Percentiles rank a stretch among this genome's conserved stretches.
Conservation (phyloP, 2,329 filamentous ascomycete genomes). For the Aspergillus puulaauensis region DNA sequence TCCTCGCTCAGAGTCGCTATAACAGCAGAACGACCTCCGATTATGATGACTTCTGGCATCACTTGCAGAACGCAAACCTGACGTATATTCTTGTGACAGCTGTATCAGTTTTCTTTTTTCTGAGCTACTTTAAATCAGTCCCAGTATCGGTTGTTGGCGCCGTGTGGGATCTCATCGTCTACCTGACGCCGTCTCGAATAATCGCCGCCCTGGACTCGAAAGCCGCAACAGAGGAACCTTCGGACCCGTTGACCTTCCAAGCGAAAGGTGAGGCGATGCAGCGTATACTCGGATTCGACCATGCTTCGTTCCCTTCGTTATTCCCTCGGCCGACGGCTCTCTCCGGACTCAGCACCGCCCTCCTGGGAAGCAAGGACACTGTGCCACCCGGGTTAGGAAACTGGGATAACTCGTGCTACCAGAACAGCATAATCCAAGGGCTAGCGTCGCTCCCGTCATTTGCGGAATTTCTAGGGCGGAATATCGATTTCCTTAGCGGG, state of each 20-base stretch:
- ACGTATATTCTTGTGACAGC: constrained; percentile 29
- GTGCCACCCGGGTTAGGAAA: constrained; percentile 72
- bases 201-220: constrained; percentile 52
- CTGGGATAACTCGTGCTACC: constrained; percentile 93
- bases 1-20: constrained; percentile 30
- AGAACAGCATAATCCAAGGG: constrained; percentile 90
- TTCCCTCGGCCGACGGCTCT: constrained; percentile 57
- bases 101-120: constrained; percentile 28
- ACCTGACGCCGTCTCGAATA: constrained; percentile 39
- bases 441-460: constrained; percentile 74
- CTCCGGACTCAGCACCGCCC: constrained; percentile 52
- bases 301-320: constrained; percentile 58
- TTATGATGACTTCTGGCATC: constrained; percentile 33
- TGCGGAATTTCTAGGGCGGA: constrained; percentile 61
- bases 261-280: constrained; percentile 66
- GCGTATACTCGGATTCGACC: constrained; percentile 62
- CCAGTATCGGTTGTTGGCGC: constrained; percentile 30
- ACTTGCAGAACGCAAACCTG: constrained; percentile 29
- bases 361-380: constrained; percentile 35
- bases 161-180: constrained; percentile 41
- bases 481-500: constrained; percentile 36
- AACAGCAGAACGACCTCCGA: constrained; percentile 24
- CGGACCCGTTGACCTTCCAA: constrained; percentile 29
- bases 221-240: constrained; percentile 44
- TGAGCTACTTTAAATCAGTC: constrained; percentile 31